phyloP scores from a whole-genome alignment of 2,329 filamentous ascomycete genomes.

The Aspergillus niger region DNA sequence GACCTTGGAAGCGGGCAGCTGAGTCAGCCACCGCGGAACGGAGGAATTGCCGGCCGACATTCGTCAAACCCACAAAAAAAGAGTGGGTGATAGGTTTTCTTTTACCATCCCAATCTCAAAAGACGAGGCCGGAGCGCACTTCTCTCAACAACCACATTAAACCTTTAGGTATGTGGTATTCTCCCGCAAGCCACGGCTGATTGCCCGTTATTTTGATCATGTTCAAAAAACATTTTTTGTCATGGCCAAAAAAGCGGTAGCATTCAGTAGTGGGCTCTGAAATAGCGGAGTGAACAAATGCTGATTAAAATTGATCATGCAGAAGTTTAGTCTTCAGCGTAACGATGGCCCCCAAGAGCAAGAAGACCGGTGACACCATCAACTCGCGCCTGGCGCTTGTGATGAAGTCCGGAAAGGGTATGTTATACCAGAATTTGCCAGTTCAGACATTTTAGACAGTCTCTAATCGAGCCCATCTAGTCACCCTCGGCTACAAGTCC shows the following conservation, averaged over 20 bases:
- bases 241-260: neutral
- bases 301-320: conserved; percentile 13
- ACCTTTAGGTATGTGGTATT: conserved; percentile 12
- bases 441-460: neutral
- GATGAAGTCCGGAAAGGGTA: conserved; percentile 60
- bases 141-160: conserved; percentile 13
- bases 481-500: conserved; percentile 88
- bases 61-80: conserved; percentile 25
- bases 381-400: conserved; percentile 70
- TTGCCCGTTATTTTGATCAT: neutral
- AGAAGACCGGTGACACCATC: conserved; percentile 80
- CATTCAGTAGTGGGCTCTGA: neutral
- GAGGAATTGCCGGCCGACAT: conserved; percentile 17
- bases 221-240: neutral
- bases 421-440: conserved; percentile 9
- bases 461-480: conserved; percentile 42
- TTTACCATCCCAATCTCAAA: conserved; percentile 13
- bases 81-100: conserved; percentile 17
- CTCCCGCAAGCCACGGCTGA: conserved; percentile 3
- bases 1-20: neutral
- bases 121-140: conserved; percentile 22
- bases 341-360: conserved; percentile 67
- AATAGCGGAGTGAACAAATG: conserved; percentile 4
- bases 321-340: conserved; percentile 37
- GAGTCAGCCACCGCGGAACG: conserved; percentile 13